phyloP scores from a whole-genome alignment of 2,329 filamentous ascomycete species.

The Pseudogymnoascus destructans region DNA sequence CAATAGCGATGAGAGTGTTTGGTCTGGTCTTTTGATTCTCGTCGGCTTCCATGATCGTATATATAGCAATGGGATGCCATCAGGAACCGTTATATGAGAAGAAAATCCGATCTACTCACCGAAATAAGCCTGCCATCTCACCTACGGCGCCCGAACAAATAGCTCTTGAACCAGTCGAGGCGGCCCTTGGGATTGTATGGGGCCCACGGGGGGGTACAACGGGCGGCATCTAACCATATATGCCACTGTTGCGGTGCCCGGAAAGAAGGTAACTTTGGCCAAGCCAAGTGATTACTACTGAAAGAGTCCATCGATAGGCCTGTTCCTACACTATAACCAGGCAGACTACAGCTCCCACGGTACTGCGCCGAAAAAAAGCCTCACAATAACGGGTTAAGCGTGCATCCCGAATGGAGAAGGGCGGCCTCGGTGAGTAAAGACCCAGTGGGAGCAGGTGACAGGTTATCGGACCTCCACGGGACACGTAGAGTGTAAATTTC shows the following conservation, averaged over 20 bases:
- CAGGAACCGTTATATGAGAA: background rate
- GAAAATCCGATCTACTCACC: background rate
- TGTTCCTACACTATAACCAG: background rate
- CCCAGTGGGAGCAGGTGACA: background rate
- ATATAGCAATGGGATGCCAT: background rate
- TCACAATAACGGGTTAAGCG: background rate
- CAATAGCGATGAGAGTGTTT: background rate
- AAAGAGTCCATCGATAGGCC: background rate
- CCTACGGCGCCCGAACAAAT: background rate
- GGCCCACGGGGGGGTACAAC: background rate
- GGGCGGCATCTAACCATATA: background rate
- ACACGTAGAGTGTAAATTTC: background rate
- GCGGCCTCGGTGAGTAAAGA: background rate
- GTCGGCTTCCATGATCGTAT: background rate
- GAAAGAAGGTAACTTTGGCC: background rate
- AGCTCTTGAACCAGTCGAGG: background rate
- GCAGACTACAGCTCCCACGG: background rate
- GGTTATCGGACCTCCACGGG: background rate
- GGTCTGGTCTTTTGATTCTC: background rate
- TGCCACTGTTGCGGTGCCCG: background rate
- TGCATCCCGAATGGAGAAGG: background rate
- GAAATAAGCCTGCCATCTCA: background rate
- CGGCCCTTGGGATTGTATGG: background rate
- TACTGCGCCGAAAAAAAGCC: background rate
- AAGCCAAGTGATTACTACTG: background rate